A percentile compares a stretch with the other conserved stretches of the same genome.
These are phyloP conservation scores for Brachypodium distachyon DNA, from an alignment of 202 grass and related monocot genomes.

Conservation along the genomic window DNA sequence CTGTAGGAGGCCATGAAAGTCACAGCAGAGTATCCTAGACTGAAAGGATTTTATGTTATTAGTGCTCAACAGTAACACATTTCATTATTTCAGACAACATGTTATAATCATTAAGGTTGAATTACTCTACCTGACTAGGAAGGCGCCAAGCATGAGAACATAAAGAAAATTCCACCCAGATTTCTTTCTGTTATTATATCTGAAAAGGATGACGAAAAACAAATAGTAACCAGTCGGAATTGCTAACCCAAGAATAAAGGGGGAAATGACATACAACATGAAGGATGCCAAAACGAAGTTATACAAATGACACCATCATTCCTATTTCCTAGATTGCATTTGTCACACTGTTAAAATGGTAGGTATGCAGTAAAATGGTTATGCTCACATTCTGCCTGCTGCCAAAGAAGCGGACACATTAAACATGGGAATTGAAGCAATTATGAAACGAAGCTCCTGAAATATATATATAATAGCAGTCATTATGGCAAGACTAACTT, in stretches of 20 bases:
- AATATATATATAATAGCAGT: conserved; percentile 9
- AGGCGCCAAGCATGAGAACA: conserved; percentile 74
- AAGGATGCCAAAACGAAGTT: neutral
- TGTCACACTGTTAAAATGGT: conserved; percentile 7
- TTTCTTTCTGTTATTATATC: conserved; percentile 98
- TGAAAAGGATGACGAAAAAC: conserved; percentile 26
- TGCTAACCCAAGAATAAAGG: neutral
- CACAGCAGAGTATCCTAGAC: conserved; percentile 70
- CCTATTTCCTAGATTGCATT: conserved; percentile 14
- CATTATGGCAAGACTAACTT: neutral
- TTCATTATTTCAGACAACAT: neutral
- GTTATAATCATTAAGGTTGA: conserved; percentile 6
- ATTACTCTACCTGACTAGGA: conserved; percentile 63
- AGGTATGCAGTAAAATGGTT: neutral
- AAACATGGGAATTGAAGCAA: conserved; percentile 76
- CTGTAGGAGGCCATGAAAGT: conserved; percentile 86
- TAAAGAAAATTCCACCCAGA: conserved; percentile 66
- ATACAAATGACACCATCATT: neutral
- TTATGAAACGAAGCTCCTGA: conserved; percentile 94
- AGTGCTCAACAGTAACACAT: conserved; percentile 9
- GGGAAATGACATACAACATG: neutral
- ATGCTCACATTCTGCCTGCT: conserved; percentile 76
- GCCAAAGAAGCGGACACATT: conserved; percentile 85
- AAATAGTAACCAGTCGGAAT: conserved; percentile 19
- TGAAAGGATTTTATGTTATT: conserved; percentile 46